phyloP scores from a whole-genome alignment of 345 rosid species.

The Murraya koenigii region DNA sequence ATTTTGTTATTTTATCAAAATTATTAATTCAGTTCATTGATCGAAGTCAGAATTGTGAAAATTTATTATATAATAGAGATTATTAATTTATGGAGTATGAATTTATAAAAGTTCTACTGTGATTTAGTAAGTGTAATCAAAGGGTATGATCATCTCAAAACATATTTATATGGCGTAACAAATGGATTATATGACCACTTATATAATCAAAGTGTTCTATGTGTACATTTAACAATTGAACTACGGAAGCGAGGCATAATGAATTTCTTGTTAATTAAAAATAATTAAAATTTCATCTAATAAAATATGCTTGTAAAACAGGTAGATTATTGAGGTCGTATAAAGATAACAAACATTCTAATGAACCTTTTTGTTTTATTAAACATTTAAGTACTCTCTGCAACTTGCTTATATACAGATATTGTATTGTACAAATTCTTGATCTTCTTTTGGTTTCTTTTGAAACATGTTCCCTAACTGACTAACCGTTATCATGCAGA shows the following conservation, averaged over 20 bases:
- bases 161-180: no score
- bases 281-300: background rate
- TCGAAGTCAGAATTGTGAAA: no score
- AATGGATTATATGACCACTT: no score
- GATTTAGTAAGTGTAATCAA: no score
- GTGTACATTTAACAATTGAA: background rate
- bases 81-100: no score
- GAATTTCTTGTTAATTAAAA: background rate
- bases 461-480: background rate
- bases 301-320: background rate
- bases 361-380: background rate
- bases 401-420: background rate
- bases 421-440: background rate
- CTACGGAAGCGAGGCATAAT: background rate
- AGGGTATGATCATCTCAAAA: no score
- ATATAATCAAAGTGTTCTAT: no score
- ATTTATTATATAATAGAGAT: no score
- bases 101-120: no score
- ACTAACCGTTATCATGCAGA: background rate
- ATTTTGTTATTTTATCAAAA: no score
- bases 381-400: background rate
- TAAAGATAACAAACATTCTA: conserved; percentile 5
- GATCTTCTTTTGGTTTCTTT: background rate
- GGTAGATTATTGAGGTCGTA: background rate
- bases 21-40: no score